phyloP scores from a whole-genome alignment of 495 filamentous ascomycete species.

The Hypomontagnella submonticulosa region DNA sequence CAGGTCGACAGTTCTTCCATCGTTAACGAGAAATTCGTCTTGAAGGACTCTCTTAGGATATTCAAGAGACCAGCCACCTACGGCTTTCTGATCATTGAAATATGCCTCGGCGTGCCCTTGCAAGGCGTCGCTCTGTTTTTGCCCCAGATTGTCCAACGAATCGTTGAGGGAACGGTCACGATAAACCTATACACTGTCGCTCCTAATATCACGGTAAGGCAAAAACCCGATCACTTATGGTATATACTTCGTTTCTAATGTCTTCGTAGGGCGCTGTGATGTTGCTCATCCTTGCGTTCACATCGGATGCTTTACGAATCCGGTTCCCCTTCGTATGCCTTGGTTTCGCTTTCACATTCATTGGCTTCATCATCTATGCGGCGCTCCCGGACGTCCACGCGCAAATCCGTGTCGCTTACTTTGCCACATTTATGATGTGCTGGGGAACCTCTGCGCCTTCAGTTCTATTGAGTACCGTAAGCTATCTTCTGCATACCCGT shows the following conservation, averaged over 20 bases:
- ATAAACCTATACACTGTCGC: constrained; percentile 84
- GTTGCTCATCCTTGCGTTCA: constrained; percentile 74
- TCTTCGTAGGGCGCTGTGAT: constrained; percentile 68
- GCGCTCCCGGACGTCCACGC: constrained; percentile 68
- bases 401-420: constrained; percentile 74
- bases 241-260: constrained; percentile 43
- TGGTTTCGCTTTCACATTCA: constrained; percentile 77
- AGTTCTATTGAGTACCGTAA: constrained; percentile 61
- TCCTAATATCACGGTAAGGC: constrained; percentile 66
- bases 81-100: constrained; percentile 73
- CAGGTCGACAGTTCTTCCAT: constrained; percentile 76
- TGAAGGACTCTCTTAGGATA: constrained; percentile 71
- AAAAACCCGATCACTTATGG: not conserved
- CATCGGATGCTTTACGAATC: constrained; percentile 70
- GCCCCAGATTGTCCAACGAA: constrained; percentile 74
- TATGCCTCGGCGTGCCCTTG: constrained; percentile 80
- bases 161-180: constrained; percentile 72
- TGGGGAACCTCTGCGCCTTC: constrained; percentile 73
- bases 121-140: constrained; percentile 77
- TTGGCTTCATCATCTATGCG: constrained; percentile 80
- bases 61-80: constrained; percentile 72
- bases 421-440: constrained; percentile 84
- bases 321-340: constrained; percentile 79
- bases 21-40: constrained; percentile 75
- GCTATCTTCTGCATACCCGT: constrained; percentile 25